Evolutionary conservation across 495 filamentous ascomycete genomes (phyloP).

Genomic region (Penicillium herquei): DNA sequence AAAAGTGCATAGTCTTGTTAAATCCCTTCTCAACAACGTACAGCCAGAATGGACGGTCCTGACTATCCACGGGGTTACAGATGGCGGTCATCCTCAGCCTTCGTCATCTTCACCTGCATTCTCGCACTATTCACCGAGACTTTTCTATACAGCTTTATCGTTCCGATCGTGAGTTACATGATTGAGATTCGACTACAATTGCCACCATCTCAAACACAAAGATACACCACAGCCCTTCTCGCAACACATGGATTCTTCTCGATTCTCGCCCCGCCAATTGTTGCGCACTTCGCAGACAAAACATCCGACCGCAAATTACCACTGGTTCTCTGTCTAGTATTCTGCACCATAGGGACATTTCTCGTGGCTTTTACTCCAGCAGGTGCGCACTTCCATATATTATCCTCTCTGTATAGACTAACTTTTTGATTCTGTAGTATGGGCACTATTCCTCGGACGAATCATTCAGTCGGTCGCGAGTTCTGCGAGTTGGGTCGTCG

Average conservation of each 20-base stretch:
- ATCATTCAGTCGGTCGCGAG: slow-evolving; percentile 13
- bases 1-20: too few relatives aligned
- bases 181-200: slow-evolving; percentile 19
- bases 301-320: slow-evolving; percentile 5
- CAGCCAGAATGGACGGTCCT: too few relatives aligned
- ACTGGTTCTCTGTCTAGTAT: neutral
- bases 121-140: neutral
- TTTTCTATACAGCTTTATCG: slow-evolving; percentile 25
- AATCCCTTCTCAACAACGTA: too few relatives aligned
- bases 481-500: slow-evolving; percentile 20
- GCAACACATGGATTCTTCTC: slow-evolving; percentile 4
- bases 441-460: slow-evolving; percentile 16
- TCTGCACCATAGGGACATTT: slow-evolving; percentile 5
- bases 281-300: slow-evolving; percentile 22
- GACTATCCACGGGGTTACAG: neutral
- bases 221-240: slow-evolving; percentile 13
- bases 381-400: neutral
- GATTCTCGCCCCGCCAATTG: slow-evolving; percentile 11
- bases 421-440: neutral
- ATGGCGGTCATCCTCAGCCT: neutral
- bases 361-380: slow-evolving; percentile 3
- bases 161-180: slow-evolving; percentile 24
- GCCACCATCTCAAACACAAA: slow-evolving; percentile 10
- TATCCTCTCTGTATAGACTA: neutral
- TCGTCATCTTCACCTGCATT: neutral